Conservation (phyloP, 257 asterid genomes). For the Euphrasia confusa region DNA sequence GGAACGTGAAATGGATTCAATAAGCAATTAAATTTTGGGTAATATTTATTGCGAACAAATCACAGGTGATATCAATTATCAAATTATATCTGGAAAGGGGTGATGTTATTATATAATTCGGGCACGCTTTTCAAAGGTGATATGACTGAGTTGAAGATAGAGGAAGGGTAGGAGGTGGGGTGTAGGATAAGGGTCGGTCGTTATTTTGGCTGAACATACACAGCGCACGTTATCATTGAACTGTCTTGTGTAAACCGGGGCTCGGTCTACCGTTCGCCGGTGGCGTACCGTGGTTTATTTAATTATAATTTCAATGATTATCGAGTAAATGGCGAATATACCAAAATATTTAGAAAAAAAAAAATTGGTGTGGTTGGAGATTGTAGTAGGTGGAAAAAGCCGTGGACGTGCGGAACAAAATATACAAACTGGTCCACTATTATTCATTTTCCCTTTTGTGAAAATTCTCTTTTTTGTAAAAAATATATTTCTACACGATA, state of each 20-base stretch:
- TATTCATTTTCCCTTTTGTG: no score
- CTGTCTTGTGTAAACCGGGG: neutral
- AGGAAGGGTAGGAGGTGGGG: neutral
- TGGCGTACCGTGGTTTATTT: neutral
- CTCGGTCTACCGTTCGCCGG: neutral
- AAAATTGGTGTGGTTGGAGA: no score
- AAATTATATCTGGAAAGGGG: neutral
- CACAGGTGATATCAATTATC: neutral
- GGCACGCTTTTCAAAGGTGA: constrained; percentile 49
- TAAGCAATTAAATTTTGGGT: neutral
- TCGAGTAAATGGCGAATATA: no score
- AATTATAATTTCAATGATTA: no score
- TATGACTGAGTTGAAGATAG: constrained; percentile 28
- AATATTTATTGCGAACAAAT: neutral
- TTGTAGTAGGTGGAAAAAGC: no score
- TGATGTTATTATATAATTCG: neutral
- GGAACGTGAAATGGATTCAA: constrained; percentile 12
- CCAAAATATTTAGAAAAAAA: no score
- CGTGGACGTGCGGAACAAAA: no score
- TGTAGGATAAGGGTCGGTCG: constrained; percentile 37
- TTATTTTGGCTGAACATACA: constrained; percentile 12
- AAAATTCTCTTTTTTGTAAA: no score
- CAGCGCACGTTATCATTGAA: neutral
- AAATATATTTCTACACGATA: no score
- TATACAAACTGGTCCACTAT: neutral